phyloP scores from a whole-genome alignment of 2,329 filamentous ascomycete species.

The Exophiala spinifera region DNA sequence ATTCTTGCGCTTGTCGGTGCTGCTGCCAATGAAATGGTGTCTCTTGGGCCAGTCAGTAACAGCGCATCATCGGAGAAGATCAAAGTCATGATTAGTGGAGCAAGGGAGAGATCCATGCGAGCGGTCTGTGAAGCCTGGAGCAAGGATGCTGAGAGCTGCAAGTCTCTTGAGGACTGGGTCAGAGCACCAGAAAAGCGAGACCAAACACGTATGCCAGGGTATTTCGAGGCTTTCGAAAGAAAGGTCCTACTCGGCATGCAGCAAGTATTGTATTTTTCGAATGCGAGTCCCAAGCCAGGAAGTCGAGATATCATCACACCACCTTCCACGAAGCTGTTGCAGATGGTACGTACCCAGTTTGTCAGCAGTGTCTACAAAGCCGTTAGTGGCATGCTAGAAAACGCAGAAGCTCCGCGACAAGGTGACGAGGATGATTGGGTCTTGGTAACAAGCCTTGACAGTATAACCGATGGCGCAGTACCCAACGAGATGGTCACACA shows the following conservation, averaged over 20 bases:
- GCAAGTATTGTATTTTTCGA: conserved; percentile 89
- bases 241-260: conserved; percentile 82
- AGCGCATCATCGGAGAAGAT: conserved; percentile 65
- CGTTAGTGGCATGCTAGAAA: conserved; percentile 93
- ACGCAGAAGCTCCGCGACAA: conserved; percentile 74
- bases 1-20: conserved; percentile 80
- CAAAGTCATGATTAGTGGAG: conserved; percentile 68
- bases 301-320: conserved; percentile 76
- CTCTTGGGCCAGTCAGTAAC: conserved; percentile 63
- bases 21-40: conserved; percentile 80
- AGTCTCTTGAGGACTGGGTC: conserved; percentile 90
- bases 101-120: conserved; percentile 79
- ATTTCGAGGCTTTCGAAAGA: conserved; percentile 82
- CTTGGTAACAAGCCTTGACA: conserved; percentile 42
- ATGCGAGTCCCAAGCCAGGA: conserved; percentile 72
- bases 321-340: conserved; percentile 80
- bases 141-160: conserved; percentile 87
- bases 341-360: conserved; percentile 88
- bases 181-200: conserved; percentile 77
- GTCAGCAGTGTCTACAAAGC: conserved; percentile 92
- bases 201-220: conserved; percentile 83
- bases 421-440: conserved; percentile 56
- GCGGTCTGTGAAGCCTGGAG: conserved; percentile 91
- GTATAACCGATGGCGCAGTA: conserved; percentile 29
- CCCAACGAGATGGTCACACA: conserved; percentile 43